phyloP scores from a whole-genome alignment of 805 yeast genomes.

The Pichia nakasei region DNA sequence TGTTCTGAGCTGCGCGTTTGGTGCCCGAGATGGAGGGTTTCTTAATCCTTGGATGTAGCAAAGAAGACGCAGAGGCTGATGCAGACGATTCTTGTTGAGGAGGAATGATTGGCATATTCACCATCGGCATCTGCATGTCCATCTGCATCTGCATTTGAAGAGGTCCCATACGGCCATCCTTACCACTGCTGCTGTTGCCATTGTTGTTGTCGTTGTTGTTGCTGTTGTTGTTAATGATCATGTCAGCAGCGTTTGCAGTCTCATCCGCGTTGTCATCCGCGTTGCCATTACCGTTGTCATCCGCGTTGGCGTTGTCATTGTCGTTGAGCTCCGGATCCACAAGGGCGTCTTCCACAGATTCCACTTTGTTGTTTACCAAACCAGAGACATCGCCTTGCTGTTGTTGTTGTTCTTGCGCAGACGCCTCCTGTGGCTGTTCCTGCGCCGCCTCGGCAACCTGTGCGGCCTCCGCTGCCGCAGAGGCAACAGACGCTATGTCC shows the following conservation, averaged over 20 bases:
- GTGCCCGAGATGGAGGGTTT: constrained; percentile 20
- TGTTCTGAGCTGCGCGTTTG: constrained; percentile 85
- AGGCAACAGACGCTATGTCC: constrained; percentile 10
- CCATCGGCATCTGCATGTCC: not conserved
- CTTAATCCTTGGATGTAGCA: not conserved
- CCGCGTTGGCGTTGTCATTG: no score
- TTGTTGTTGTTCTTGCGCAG: not conserved
- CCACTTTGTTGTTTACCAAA: no score
- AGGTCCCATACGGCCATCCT: not conserved
- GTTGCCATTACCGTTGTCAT: not conserved
- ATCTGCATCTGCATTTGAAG: not conserved
- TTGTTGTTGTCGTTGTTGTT: constrained; percentile 1
- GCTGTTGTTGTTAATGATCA: not conserved
- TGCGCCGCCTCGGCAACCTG: constrained; percentile 19
- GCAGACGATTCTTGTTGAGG: not conserved
- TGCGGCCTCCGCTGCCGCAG: constrained; percentile 32
- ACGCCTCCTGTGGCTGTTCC: not conserved
- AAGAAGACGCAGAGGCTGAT: not conserved
- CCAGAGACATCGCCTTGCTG: no score
- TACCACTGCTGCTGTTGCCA: not conserved
- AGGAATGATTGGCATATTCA: no score
- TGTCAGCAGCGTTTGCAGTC: not conserved
- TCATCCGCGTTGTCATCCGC: not conserved
- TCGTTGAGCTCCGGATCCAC: constrained; percentile 8
- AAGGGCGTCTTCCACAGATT: constrained; percentile 1